Evolutionary conservation across 352 stramenopile species (phyloP).

Genomic region (Pythium diclinum): DNA sequence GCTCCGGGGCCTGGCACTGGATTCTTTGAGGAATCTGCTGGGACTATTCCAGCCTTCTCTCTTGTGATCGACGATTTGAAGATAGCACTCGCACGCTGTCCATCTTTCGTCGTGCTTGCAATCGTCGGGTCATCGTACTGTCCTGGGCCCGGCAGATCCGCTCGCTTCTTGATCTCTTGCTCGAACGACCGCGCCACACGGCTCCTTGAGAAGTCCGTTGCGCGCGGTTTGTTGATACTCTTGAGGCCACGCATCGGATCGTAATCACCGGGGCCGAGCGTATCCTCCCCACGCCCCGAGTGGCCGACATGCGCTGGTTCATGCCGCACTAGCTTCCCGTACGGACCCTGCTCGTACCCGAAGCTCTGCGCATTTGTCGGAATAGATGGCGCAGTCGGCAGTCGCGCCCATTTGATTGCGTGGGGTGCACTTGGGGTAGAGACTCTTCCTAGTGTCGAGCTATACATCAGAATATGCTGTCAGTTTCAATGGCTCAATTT

Average conservation of each 20-base stretch:
- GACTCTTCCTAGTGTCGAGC: constrained; percentile 25
- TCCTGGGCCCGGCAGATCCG: constrained; percentile 53
- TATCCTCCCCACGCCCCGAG: constrained; percentile 53
- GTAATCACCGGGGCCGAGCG: constrained; percentile 67
- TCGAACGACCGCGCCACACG: constrained; percentile 59
- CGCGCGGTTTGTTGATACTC: constrained; percentile 55
- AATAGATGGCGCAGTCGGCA: constrained; percentile 73
- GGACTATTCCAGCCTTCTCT: constrained; percentile 35
- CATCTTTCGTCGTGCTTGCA: constrained; percentile 35
- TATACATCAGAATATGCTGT: background rate
- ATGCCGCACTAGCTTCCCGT: constrained; percentile 72
- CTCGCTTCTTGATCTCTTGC: constrained; percentile 53
- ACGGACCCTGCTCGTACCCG: constrained; percentile 67
- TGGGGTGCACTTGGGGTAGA: constrained; percentile 32
- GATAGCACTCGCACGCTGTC: constrained; percentile 48
- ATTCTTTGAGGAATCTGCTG: constrained; percentile 28
- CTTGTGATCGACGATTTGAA: constrained; percentile 69
- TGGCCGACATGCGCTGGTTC: constrained; percentile 54
- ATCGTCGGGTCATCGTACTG: constrained; percentile 44
- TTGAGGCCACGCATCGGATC: constrained; percentile 65
- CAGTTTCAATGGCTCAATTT: background rate
- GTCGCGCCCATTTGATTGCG: constrained; percentile 56
- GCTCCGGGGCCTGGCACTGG: constrained; percentile 59
- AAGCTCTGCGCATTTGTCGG: constrained; percentile 71
- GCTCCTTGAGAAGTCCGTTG: constrained; percentile 74